Percentiles rank a stretch among this genome's conserved stretches.
These are phyloP conservation scores for Pleomassaria siparia DNA, from an alignment of 2,329 filamentous ascomycete species.

Conservation along the genomic window DNA sequence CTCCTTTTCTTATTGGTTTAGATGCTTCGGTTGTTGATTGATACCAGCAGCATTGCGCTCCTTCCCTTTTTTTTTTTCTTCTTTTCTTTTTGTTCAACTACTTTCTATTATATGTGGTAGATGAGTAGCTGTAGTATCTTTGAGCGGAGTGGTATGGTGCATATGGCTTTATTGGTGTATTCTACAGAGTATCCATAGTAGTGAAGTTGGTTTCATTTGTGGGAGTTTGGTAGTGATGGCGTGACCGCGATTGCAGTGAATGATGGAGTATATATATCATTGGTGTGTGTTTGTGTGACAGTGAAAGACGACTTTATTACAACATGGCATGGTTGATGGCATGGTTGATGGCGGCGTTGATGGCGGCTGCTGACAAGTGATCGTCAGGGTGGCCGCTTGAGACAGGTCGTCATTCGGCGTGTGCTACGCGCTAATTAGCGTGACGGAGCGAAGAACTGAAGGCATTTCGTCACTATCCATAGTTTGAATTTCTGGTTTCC, in stretches of 20 bases:
- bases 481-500: slow-evolving; percentile 34
- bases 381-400: slow-evolving; percentile 29
- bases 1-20: slow-evolving; percentile 37
- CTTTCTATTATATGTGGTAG: slow-evolving; percentile 39
- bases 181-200: slow-evolving; percentile 44
- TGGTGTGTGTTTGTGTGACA: not conserved
- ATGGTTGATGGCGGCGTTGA: too few relatives aligned
- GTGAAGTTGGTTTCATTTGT: slow-evolving; percentile 44
- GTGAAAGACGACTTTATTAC: not conserved
- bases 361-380: slow-evolving; percentile 24
- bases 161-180: slow-evolving; percentile 43
- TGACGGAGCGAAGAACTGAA: slow-evolving; percentile 16
- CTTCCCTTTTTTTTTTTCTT: slow-evolving; percentile 28
- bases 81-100: slow-evolving; percentile 31
- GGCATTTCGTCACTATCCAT: slow-evolving; percentile 40
- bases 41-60: slow-evolving; percentile 49
- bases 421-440: slow-evolving; percentile 23
- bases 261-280: not conserved
- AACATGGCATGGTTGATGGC: not conserved
- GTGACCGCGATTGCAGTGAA: not conserved
- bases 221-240: not conserved
- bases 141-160: slow-evolving; percentile 28
- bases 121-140: slow-evolving; percentile 36
- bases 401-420: slow-evolving; percentile 21
- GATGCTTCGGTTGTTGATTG: slow-evolving; percentile 46